These are phyloP conservation scores for Hericium alpestre DNA, from an alignment of 768 basidiomycete genomes.

Conservation along the genomic window DNA sequence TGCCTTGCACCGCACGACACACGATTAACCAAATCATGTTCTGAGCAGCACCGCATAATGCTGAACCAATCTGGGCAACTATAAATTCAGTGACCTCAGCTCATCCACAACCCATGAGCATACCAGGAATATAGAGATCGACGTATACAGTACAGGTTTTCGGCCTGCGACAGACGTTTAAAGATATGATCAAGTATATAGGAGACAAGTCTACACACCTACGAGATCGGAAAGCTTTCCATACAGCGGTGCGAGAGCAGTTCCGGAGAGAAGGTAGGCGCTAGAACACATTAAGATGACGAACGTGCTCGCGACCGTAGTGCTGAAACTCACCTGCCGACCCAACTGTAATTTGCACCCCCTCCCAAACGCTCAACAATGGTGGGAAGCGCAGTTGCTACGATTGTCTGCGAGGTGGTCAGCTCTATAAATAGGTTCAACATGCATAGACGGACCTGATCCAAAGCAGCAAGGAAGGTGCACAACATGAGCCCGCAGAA, in stretches of 20 bases:
- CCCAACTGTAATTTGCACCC: slow-evolving; percentile 38
- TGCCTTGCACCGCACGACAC: slow-evolving; percentile 70
- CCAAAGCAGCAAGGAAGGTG: slow-evolving; percentile 37
- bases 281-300: slow-evolving; percentile 22
- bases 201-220: slow-evolving; percentile 21
- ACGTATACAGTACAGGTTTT: slow-evolving; percentile 60
- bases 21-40: slow-evolving; percentile 70
- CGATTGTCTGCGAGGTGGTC: slow-evolving; percentile 25
- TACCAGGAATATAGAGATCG: slow-evolving; percentile 61
- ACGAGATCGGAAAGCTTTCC: slow-evolving; percentile 63
- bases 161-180: slow-evolving; percentile 20
- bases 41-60: slow-evolving; percentile 74
- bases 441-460: slow-evolving; percentile 24
- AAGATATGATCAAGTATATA: too few relatives aligned
- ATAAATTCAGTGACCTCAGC: not conserved
- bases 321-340: slow-evolving; percentile 28
- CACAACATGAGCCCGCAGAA: slow-evolving; percentile 34
- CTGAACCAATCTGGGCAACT: slow-evolving; percentile 54
- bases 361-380: slow-evolving; percentile 36
- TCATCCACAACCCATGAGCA: slow-evolving; percentile 7
- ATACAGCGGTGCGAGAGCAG: slow-evolving; percentile 59
- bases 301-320: not conserved
- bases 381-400: slow-evolving; percentile 40
- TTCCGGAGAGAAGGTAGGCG: slow-evolving; percentile 64
- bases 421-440: not conserved